Evolutionary conservation across 352 stramenopile species (phyloP).

Genomic region (Detonula confervacea): DNA sequence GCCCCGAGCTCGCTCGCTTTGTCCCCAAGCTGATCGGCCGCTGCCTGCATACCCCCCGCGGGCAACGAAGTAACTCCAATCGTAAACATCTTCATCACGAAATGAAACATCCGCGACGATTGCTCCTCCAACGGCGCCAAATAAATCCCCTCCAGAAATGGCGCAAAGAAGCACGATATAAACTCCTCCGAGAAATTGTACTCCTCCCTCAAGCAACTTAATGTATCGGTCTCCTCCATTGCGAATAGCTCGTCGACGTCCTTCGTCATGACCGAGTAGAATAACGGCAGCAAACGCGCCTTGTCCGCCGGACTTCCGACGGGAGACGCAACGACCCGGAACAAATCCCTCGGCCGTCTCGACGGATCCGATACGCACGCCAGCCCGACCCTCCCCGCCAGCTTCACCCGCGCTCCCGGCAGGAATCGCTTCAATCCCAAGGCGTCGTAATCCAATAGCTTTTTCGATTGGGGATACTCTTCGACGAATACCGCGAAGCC

Average conservation of each 20-base stretch:
- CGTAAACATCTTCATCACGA: constrained; percentile 88
- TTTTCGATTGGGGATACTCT: constrained; percentile 83
- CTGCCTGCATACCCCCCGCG: constrained; percentile 79
- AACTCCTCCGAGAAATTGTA: constrained; percentile 84
- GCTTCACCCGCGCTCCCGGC: constrained; percentile 83
- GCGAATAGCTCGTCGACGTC: constrained; percentile 74
- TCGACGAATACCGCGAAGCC: constrained; percentile 89
- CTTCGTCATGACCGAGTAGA: constrained; percentile 71
- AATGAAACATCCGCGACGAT: constrained; percentile 88
- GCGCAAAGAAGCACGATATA: constrained; percentile 85
- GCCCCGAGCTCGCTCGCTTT: constrained; percentile 62
- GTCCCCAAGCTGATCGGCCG: constrained; percentile 79
- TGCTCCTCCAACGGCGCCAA: constrained; percentile 83
- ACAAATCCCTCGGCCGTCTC: constrained; percentile 65
- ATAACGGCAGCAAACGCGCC: constrained; percentile 74
- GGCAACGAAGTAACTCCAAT: constrained; percentile 83
- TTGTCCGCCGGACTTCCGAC: constrained; percentile 85
- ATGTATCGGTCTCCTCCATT: constrained; percentile 77
- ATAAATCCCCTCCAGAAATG: constrained; percentile 89
- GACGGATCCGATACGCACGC: constrained; percentile 85
- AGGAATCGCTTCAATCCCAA: constrained; percentile 82
- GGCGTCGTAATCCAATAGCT: constrained; percentile 83
- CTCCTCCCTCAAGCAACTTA: constrained; percentile 69
- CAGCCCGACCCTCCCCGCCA: constrained; percentile 55
- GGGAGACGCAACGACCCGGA: constrained; percentile 66